Base-by-base conservation (phyloP, 345 rosid species). In the Linum trigynum region DNA sequence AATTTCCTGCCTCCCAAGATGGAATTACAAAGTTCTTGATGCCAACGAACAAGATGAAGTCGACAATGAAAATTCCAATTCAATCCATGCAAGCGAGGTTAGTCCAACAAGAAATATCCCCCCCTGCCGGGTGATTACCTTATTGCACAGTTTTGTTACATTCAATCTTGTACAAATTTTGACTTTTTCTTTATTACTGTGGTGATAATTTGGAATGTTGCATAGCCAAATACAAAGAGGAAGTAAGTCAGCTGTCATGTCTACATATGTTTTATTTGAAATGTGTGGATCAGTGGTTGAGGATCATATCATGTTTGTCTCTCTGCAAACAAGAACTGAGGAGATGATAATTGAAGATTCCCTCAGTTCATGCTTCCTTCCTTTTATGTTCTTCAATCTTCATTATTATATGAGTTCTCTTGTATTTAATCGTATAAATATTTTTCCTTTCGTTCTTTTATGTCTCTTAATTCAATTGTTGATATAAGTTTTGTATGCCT, bases 251-350 rank as follows among this genome's bases (percentile, higher is more conserved):
- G 73, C 74, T 95, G 76, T 96, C 96, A 65, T 95, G 99, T 67
- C 87, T 91, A 35, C 99, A 95, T 65, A 73, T 81, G 57, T 95
- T 95, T 76, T 97, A 95, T 71, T 85, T 80, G 59, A 85, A 85
- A 58, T 95, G 99, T 65, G 97, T 91, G 57, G 99, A 95, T 81
- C 97, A 95, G 41, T 95, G 99, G 99, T 95, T 95, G 65, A 77
- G 82, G 65, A 90, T 95, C 32, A 84, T 89, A 45, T 95, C 97
- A 65, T 91, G 96, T 70, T 95, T 97, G 69, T 97, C 99, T 56
- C 94, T 91, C 57, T 95, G 96, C 67, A 95, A 95, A 74, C 90
- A 89, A 80, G 95, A 79, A 76, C 75, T 91, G 65, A 81, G 86
- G 63, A 83, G 86, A 74, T 95, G 79, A 41, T n/a, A n/a, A n/a